These are phyloP conservation scores for Mycosarcoma maydis DNA, from an alignment of 1,284 basidiomycete genomes.

Conservation along the genomic window DNA sequence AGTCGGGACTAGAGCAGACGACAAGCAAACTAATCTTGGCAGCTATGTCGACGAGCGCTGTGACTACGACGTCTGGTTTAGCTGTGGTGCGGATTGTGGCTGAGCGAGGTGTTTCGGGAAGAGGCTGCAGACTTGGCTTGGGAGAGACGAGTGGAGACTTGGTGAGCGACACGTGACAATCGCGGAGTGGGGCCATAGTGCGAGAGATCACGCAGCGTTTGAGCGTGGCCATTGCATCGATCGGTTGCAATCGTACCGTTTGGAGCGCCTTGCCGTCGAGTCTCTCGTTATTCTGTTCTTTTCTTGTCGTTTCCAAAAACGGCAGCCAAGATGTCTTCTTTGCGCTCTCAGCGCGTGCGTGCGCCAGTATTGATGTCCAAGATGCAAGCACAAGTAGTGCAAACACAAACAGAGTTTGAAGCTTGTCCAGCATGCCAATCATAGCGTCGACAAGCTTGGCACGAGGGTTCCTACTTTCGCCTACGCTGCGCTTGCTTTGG, in stretches of 20 bases:
- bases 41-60: conserved; percentile 16
- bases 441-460: conserved; percentile 15
- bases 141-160: background rate
- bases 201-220: conserved; percentile 21
- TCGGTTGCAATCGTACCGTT: conserved; percentile 13
- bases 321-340: conserved; percentile 12
- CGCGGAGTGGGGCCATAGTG: conserved; percentile 16
- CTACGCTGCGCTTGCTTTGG: background rate
- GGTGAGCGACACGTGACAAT: conserved; percentile 11
- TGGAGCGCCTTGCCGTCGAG: conserved; percentile 10
- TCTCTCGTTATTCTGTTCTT: background rate
- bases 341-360: background rate
- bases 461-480: background rate
- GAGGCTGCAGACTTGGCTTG: background rate
- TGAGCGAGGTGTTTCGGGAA: conserved; percentile 1
- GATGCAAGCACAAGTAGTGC: conserved; percentile 28
- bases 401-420: conserved; percentile 31
- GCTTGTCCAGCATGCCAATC: conserved; percentile 22
- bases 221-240: conserved; percentile 16
- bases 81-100: background rate
- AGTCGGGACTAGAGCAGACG: conserved; percentile 6
- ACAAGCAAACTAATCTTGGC: conserved; percentile 24
- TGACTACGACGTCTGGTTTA: conserved; percentile 11
- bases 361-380: conserved; percentile 17
- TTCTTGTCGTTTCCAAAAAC: background rate